These are phyloP conservation scores for Physcomitrellopsis africana DNA, from an alignment of 225 moss, liverwort and hornwort species.

Conservation along the genomic window DNA sequence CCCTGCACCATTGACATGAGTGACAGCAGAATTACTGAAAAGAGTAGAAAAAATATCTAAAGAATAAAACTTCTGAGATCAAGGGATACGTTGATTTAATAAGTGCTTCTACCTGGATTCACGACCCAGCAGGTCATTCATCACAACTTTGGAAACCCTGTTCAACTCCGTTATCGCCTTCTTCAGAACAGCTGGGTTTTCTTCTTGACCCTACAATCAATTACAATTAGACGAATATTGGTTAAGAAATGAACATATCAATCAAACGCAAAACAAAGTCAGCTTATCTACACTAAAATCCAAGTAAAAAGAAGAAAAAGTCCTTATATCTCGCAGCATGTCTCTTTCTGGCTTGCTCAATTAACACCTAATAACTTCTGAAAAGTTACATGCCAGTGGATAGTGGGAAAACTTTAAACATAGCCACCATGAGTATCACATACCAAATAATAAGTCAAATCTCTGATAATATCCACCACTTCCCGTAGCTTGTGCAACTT, in stretches of 20 bases:
- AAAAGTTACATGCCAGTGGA: constrained; percentile 5
- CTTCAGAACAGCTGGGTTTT: constrained; percentile 39
- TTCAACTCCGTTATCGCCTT: constrained; percentile 62
- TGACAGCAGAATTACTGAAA: background rate
- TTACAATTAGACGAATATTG: constrained; percentile 16
- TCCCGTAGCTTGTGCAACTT: constrained; percentile 42
- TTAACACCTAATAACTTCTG: constrained; percentile 25
- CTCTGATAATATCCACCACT: constrained; percentile 40
- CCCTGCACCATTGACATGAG: background rate
- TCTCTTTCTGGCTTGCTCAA: constrained; percentile 1
- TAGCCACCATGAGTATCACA: background rate
- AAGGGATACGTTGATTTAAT: constrained; percentile 19
- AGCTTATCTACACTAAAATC: constrained; percentile 1
- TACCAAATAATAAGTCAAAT: constrained; percentile 64
- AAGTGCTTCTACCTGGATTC: constrained; percentile 45
- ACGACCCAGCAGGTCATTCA: constrained; percentile 64
- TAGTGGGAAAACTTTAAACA: constrained; percentile 16
- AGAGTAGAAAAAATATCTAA: background rate
- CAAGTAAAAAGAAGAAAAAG: constrained; percentile 5
- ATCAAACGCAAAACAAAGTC: constrained; percentile 11
- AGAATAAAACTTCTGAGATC: background rate
- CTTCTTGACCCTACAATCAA: constrained; percentile 40
- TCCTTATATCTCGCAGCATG: background rate
- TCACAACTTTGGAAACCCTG: constrained; percentile 75
- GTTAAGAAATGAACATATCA: constrained; percentile 2